Percentiles rank a stretch among this genome's conserved stretches.
These are phyloP conservation scores for Diutina sp. DNA, from an alignment of 1,139 yeast species.

Conservation along the genomic window DNA sequence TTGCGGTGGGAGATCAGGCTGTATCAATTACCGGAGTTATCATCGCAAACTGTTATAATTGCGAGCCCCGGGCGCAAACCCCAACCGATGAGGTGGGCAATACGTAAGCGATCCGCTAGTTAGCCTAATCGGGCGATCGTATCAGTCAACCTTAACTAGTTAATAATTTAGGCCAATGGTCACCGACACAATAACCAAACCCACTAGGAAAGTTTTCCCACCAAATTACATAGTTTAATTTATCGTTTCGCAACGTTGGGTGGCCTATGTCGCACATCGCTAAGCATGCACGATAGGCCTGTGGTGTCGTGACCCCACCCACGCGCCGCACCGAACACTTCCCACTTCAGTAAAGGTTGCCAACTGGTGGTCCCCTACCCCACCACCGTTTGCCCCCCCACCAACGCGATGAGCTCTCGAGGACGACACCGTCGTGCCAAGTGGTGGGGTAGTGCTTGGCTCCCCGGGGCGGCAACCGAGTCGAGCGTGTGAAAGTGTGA, in stretches of 20 bases:
- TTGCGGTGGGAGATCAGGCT: neutral
- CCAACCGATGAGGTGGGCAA: neutral
- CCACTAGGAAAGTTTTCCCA: too few species aligned
- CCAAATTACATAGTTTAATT: too few species aligned
- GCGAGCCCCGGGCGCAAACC: neutral
- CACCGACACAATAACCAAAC: too few species aligned
- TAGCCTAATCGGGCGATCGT: neutral
- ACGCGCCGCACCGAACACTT: neutral
- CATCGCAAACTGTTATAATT: neutral
- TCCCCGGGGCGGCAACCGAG: neutral
- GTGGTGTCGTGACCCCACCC: neutral
- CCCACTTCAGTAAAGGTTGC: neutral
- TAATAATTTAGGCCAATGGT: too few species aligned
- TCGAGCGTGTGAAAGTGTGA: neutral
- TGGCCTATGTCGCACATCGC: neutral
- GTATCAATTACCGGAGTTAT: neutral
- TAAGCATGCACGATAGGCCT: neutral
- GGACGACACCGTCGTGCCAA: neutral
- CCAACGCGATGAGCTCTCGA: neutral
- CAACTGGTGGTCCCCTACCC: neutral
- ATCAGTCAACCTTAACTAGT: neutral
- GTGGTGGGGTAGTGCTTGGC: neutral
- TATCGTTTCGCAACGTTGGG: neutral
- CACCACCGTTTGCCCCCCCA: neutral
- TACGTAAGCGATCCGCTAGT: neutral